Base-by-base conservation (phyloP, 306 rosid genomes). In the Calophaca sinica region DNA sequence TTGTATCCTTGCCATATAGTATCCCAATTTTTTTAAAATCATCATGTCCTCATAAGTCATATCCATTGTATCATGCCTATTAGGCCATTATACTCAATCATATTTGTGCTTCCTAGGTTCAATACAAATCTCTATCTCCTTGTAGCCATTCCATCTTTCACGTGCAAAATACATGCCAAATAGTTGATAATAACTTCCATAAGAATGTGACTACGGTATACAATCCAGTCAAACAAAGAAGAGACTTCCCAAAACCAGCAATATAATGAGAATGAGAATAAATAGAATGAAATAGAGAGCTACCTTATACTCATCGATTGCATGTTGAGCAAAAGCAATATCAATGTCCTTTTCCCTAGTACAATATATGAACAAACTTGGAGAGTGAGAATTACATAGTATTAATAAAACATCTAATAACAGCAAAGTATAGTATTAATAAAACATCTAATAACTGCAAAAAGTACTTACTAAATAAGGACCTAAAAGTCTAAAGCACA, bases 231-330 rank as follows among this genome's bases (percentile, higher is more conserved):
- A 53, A 65, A 67, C 51, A 68, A 50, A 29, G 64, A 63, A 26
- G 5, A 28, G 46, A 46, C 5, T 20, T 74, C 28, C 49, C 13
- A 28, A 62, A 78, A 62, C 45, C 26, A 60, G 65, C 11, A 60
- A 11, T 4, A 72, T 36, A 39, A 59, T 41, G 32, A 72, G 35
- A 71, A 62, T 67, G 26, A 62, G 2, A 26, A 12, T 42, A 51
- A 35, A 53, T 28, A 44, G 51, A 51, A 31, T 36, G 53, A 64
- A 75, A 41, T 31, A 48, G 72, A 31, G 42, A 41, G 38, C n/a
- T 85, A 96, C 99, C 99, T 92, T 92, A 81, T 87, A 87, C 71
- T 96, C 99, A 54, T 96, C 99, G 48, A 96, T 96, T 71, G 92
- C 86, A 84, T 90, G 94, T 81, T 92, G 99, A 61, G 98, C 98